Evolutionary conservation across 108 stramenopile genomes (phyloP), one percentile per base, ranked within the genome.

Genomic region (Nannochloropsis salina): DNA sequence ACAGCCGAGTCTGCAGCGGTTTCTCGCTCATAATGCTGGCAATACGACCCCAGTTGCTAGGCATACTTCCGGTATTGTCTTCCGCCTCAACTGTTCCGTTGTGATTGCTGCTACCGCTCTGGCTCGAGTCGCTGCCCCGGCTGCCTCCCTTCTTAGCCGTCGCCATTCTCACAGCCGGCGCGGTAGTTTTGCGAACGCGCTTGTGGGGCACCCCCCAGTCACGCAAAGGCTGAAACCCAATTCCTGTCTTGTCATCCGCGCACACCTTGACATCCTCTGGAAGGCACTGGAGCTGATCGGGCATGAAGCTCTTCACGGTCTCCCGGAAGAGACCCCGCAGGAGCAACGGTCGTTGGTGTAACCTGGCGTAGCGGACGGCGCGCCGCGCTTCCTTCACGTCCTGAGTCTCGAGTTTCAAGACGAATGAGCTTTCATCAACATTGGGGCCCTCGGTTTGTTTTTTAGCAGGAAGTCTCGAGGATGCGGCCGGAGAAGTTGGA

Each of bases 41-140:
- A n/a, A 74, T 74, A 74, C 61, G 61, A 74, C 61, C 61, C 61
- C 61, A 74, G 61, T 74, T 74, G n/a, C 8, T n/a, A 6, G 61
- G 61, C 8, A 74, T 6, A 3, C 61, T 6, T 31, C 31, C 31
- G 31, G 31, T 31, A 31, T 1, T 31, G 15, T 74, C 6, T 74
- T 74, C 61, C n/a, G 20, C 61, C n/a, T 15, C 8, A n/a, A n/a
- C 2, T n/a, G 61, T 74, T 31, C 31, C 31, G 31, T 31, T 31
- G 31, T 31, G 31, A n/a, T 15, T 74, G 61, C 61, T 74, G 61
- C 61, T 74, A 2, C 3, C n/a, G 20, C 20, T 4, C n/a, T 15
- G 20, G 4, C 20, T n/a, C 20, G 61, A 74, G 31, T 31, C 31
- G 31, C 31, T 31, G 31, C 31, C 31, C 31, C 31, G 31, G 31